Conservation (phyloP, 192 early-diverging fungal genomes). For the Bifiguratus adelaidae region DNA sequence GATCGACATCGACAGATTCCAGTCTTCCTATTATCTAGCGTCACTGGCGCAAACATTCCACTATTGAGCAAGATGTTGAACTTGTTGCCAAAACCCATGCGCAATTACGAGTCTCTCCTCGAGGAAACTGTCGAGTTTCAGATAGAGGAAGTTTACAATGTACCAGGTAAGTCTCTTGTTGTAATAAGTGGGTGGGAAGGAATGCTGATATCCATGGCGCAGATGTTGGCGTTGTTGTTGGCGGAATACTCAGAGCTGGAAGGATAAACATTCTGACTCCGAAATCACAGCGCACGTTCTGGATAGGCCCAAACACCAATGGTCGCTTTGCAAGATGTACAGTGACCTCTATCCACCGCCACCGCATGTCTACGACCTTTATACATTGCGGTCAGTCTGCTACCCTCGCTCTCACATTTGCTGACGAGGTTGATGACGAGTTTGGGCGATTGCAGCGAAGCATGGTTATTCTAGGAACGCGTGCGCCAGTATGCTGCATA, state of each 20-base stretch:
- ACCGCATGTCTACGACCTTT: constrained; percentile 61
- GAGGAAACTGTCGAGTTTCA: constrained; percentile 55
- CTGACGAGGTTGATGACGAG: constrained; percentile 6
- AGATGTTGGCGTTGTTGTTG: constrained; percentile 52
- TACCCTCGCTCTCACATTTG: constrained; percentile 52
- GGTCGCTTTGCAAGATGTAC: constrained; percentile 57
- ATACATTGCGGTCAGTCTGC: constrained; percentile 66
- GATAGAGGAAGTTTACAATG: constrained; percentile 70
- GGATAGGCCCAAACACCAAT: constrained; percentile 51
- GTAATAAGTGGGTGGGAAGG: neutral
- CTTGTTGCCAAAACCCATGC: constrained; percentile 52
- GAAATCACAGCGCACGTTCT: constrained; percentile 13
- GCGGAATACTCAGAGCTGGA: constrained; percentile 46
- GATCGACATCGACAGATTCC: constrained; percentile 51
- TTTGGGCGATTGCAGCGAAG: constrained; percentile 25
- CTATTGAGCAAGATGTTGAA: constrained; percentile 58
- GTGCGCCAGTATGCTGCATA: constrained; percentile 27
- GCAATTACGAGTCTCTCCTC: constrained; percentile 14
- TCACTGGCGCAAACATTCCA: constrained; percentile 63
- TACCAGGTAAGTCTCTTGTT: constrained; percentile 35
- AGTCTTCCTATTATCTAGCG: constrained; percentile 76
- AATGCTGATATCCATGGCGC: neutral
- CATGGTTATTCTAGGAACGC: constrained; percentile 39
- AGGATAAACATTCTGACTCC: constrained; percentile 26
- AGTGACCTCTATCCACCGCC: constrained; percentile 72